Conservation (phyloP, 2,329 filamentous ascomycete genomes). For the Botrytis squamosa region DNA sequence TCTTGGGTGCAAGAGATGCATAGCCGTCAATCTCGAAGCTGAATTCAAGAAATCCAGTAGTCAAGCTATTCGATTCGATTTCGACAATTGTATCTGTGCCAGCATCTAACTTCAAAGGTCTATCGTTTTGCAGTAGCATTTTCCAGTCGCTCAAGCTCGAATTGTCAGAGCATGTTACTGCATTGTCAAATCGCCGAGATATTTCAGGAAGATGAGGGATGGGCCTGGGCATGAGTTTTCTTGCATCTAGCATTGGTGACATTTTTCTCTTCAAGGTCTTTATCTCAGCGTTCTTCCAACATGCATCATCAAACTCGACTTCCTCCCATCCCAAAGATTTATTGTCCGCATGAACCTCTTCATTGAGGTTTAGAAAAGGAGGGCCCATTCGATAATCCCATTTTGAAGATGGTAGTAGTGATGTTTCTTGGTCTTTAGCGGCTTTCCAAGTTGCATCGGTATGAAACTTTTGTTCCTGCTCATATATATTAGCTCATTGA, state of each 20-base stretch:
- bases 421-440: not conserved
- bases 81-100: not conserved
- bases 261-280: not conserved
- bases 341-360: not conserved
- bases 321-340: not conserved
- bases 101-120: not conserved
- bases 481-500: not conserved
- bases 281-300: not conserved
- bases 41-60: not conserved
- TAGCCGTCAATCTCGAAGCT: not conserved
- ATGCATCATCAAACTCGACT: not conserved
- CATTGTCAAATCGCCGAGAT: not conserved
- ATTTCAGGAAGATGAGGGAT: conserved; percentile 4
- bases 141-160: not conserved
- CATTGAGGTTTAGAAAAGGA: not conserved
- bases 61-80: not conserved
- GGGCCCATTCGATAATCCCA: not conserved
- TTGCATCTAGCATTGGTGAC: conserved; percentile 10
- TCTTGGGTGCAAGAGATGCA: not conserved
- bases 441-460: conserved; percentile 4
- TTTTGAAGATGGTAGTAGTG: not conserved
- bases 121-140: not conserved
- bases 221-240: not conserved
- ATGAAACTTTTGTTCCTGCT: not conserved
- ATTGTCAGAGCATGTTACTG: not conserved